phyloP scores from a whole-genome alignment of 2,329 filamentous ascomycete genomes.

The Metarhizium robertsii region DNA sequence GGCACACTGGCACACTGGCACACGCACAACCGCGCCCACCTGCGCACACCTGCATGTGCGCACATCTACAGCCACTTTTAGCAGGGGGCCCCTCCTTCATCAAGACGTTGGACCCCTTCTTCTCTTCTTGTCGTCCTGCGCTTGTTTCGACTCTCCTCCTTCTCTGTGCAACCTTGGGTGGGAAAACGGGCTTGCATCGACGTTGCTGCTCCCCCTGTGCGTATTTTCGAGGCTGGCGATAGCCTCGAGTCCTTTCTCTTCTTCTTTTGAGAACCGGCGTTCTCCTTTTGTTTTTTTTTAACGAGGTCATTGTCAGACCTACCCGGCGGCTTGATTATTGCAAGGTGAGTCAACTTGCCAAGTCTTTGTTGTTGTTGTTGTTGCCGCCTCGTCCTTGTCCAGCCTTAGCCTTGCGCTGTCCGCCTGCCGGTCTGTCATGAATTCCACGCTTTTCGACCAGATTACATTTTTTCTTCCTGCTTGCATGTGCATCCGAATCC shows the following conservation, averaged over 20 bases:
- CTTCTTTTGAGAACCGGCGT: neutral
- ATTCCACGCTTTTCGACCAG: no score
- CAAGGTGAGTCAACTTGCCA: slow-evolving; percentile 8
- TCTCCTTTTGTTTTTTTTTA: neutral
- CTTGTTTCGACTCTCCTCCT: slow-evolving; percentile 1
- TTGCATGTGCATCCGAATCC: neutral
- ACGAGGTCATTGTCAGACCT: neutral
- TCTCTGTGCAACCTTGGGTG: slow-evolving; percentile 5
- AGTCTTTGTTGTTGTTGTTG: slow-evolving; percentile 4
- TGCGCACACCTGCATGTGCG: neutral
- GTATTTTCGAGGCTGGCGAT: slow-evolving; percentile 1
- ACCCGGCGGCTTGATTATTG: neutral
- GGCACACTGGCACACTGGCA: neutral
- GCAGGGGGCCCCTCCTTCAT: neutral
- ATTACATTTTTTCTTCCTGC: neutral
- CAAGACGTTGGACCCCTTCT: neutral
- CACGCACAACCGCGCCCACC: neutral
- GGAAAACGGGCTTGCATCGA: slow-evolving; percentile 1
- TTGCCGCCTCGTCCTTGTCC: neutral
- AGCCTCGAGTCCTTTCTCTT: slow-evolving; percentile 2
- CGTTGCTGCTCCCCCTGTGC: neutral
- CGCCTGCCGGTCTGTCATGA: neutral
- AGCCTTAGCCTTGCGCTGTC: slow-evolving; percentile 4
- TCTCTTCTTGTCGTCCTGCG: slow-evolving; percentile 1
- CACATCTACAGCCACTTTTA: neutral